Base-by-base conservation (phyloP, 768 basidiomycete genomes). In the Infundibulicybe gibba region DNA sequence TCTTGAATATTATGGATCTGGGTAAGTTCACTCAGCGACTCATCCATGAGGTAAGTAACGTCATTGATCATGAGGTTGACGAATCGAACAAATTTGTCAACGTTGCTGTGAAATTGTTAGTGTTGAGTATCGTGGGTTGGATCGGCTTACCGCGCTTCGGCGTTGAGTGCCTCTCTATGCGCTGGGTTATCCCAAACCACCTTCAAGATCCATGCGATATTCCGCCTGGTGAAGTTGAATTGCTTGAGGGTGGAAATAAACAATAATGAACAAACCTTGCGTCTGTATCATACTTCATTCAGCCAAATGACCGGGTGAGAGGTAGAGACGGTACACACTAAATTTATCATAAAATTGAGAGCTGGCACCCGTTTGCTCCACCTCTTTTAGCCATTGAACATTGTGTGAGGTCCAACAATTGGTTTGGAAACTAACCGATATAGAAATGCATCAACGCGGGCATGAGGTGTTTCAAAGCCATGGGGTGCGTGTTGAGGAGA, bases 281-380 rank as follows among this genome's bases (percentile, higher is more conserved):
- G 65, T 83, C 83, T 83, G 49, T 13, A 13, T 32, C 38, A 43
- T 16, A 30, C 32, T 14, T 32, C 6, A 33, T 19, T 42, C 55
- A 61, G 39, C 31, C 6, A 34, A 39, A 25, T 6, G 21, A 42
- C 32, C 41, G 16, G 17, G 21, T 10, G 44, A 32, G 8, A 13
- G 19, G 43, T 25, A 41, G 54, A 48, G 41, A n/a, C 14, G 21
- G 3, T 13, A 79, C 87, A 53, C 58, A 90, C 90, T 90, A 60
- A 94, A 95, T 82, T 97, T 94, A 64, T 97, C 95, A 67, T 97
- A 98, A 69, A 99, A 98, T 60, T 98, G 95, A 0, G 94, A 95
- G 60, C 94, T 95, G 16, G 94, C 91, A 25, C 97, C 97, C 0
- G 97, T 99, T 56, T 88, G 87, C 64, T 99, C 97, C 39, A 97